A percentile compares a stretch with the other conserved stretches of the same genome.
These are phyloP conservation scores for Agapanthus africanus DNA, from an alignment of 106 monocot genomes.

Conservation along the genomic window DNA sequence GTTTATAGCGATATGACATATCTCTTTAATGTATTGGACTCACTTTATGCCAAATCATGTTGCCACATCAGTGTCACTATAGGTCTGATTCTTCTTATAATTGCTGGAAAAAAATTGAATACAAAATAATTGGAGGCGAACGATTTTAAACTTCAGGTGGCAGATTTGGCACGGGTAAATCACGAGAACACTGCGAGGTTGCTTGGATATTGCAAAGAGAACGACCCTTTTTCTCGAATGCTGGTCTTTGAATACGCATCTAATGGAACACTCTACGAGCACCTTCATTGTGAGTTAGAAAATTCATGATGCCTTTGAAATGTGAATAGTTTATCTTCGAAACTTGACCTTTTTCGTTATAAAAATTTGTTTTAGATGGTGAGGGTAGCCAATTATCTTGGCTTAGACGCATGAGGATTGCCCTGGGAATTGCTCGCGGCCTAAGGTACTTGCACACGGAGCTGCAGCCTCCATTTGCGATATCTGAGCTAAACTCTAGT, in stretches of 20 bases:
- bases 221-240: constrained; percentile 80
- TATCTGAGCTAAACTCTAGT: constrained; percentile 73
- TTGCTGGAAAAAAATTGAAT: too few species aligned
- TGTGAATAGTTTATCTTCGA: background rate
- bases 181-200: constrained; percentile 75
- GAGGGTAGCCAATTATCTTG: constrained; percentile 75
- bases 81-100: too few species aligned
- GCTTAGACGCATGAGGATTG: constrained; percentile 86
- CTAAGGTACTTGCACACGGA: constrained; percentile 85
- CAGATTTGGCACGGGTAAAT: constrained; percentile 68
- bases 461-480: constrained; percentile 67
- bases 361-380: constrained; percentile 52
- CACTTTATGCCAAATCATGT: too few species aligned
- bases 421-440: constrained; percentile 66
- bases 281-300: constrained; percentile 78
- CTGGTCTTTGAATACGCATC: constrained; percentile 94
- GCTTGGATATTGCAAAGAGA: constrained; percentile 81
- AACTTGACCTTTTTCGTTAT: too few species aligned
- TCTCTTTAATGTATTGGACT: too few species aligned
- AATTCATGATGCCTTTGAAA: background rate
- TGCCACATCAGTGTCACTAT: too few species aligned
- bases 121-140: too few species aligned
- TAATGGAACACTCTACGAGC: constrained; percentile 93
- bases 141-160: constrained; percentile 50
- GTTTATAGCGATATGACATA: too few species aligned